Percentiles rank a stretch among this genome's conserved stretches.
Evolutionary conservation across 345 rosid species (phyloP).

Genomic region (Toxicodendron radicans): DNA sequence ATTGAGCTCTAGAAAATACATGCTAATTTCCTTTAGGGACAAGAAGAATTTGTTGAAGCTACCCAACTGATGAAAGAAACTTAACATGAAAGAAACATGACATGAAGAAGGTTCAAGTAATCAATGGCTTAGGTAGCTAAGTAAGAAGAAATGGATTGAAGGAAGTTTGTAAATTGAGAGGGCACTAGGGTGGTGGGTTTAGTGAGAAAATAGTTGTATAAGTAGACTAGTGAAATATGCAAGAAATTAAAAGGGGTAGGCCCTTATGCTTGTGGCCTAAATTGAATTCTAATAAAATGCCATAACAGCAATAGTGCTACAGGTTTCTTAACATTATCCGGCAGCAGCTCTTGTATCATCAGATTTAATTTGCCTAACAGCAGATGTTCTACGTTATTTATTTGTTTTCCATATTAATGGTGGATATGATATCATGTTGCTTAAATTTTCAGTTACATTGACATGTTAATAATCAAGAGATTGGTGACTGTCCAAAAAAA

Average conservation of each 20-base stretch:
- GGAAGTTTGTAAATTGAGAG: not conserved
- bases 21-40: constrained; percentile 1
- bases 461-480: not conserved
- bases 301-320: constrained; percentile 7
- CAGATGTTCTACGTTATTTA: not conserved
- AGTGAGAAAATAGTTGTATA: constrained; percentile 11
- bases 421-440: constrained; percentile 3
- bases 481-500: not conserved
- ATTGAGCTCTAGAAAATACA: not conserved
- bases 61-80: constrained; percentile 10
- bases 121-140: not conserved
- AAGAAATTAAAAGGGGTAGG: constrained; percentile 24
- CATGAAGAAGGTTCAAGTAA: not conserved
- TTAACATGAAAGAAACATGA: constrained; percentile 18
- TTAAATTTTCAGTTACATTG: not conserved
- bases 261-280: constrained; percentile 26
- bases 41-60: constrained; percentile 16
- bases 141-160: constrained; percentile 5
- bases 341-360: not conserved
- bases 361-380: constrained; percentile 5
- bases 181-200: constrained; percentile 3
- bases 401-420: not conserved
- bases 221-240: constrained; percentile 25
- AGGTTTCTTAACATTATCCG: constrained; percentile 1
- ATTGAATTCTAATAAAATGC: not conserved